phyloP scores from a whole-genome alignment of 108 stramenopile genomes.

The Cyclotella atomus region DNA sequence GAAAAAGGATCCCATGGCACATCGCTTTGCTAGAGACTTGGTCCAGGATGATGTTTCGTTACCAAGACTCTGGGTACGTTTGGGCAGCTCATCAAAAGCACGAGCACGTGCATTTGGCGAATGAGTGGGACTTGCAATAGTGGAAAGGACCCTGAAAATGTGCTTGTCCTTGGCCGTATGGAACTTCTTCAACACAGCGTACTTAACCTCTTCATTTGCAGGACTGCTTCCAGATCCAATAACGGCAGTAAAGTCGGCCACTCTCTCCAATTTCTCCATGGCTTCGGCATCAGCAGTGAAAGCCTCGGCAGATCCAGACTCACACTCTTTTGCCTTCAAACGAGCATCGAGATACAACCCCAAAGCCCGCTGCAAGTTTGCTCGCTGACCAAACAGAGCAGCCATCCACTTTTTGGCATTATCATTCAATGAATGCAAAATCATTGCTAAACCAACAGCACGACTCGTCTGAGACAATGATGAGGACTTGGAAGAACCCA shows the following conservation, averaged over 20 bases:
- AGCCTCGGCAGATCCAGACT: conserved; percentile 62
- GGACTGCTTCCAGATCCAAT: conserved; percentile 8
- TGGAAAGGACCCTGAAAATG: conserved; percentile 79
- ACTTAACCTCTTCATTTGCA: conserved; percentile 22
- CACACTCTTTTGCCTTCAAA: conserved; percentile 43
- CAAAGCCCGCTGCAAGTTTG: conserved; percentile 63
- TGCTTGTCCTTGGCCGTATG: conserved; percentile 82
- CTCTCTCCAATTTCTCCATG: conserved; percentile 67
- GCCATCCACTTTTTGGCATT: conserved; percentile 64
- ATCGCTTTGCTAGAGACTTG: conserved; percentile 64
- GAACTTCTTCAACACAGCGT: conserved; percentile 63
- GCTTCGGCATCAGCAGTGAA: conserved; percentile 76
- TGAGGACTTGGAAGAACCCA: conserved; percentile 40
- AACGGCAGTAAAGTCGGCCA: conserved; percentile 51
- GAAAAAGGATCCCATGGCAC: conserved; percentile 78
- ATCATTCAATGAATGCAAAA: conserved; percentile 59
- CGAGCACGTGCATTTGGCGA: conserved; percentile 60
- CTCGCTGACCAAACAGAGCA: conserved; percentile 51
- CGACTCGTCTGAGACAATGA: conserved; percentile 65
- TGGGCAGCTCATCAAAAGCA: conserved; percentile 83
- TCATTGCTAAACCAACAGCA: conserved; percentile 79
- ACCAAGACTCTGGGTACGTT: conserved; percentile 70
- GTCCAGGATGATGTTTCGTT: conserved; percentile 61
- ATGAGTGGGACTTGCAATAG: conserved; percentile 71
- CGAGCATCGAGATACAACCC: conserved; percentile 69